Evolutionary conservation across 1,139 yeast genomes (phyloP).

Genomic region (Pneumocystis wakefieldiae): DNA sequence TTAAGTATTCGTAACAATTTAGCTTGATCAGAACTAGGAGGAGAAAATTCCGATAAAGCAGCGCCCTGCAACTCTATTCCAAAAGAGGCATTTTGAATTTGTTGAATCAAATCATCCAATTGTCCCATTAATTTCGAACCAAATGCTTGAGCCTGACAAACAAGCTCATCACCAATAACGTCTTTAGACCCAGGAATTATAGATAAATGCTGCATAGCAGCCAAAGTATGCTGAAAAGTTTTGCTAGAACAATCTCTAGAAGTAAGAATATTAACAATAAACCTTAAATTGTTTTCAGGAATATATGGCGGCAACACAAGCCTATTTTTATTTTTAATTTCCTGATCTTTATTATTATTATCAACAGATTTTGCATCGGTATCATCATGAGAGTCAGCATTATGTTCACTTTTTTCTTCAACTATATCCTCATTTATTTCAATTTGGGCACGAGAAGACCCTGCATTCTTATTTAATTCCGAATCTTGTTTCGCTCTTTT

Average conservation of each 20-base stretch:
- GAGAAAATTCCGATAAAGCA: conserved; percentile 51
- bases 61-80: conserved; percentile 39
- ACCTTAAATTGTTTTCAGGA: conserved; percentile 47
- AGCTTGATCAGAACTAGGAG: conserved; percentile 77
- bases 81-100: conserved; percentile 29
- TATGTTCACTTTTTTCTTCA: conserved; percentile 5
- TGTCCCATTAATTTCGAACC: conserved; percentile 47
- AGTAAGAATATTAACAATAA: conserved; percentile 54
- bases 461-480: neutral
- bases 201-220: conserved; percentile 68
- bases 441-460: neutral
- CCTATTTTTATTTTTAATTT: conserved; percentile 5
- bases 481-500: conserved; percentile 8
- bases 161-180: conserved; percentile 54
- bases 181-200: conserved; percentile 46
- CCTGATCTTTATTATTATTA: conserved; percentile 15
- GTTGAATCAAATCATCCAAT: conserved; percentile 36
- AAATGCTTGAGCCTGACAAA: conserved; percentile 47
- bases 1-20: conserved; percentile 71
- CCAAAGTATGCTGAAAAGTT: conserved; percentile 71
- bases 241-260: conserved; percentile 76
- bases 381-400: conserved; percentile 6
- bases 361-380: conserved; percentile 8
- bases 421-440: neutral
- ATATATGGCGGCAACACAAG: conserved; percentile 45